Evolutionary conservation across 179 eudicot genomes (phyloP), one percentile per base, ranked within the genome.

Genomic region (Actinidia chinensis): DNA sequence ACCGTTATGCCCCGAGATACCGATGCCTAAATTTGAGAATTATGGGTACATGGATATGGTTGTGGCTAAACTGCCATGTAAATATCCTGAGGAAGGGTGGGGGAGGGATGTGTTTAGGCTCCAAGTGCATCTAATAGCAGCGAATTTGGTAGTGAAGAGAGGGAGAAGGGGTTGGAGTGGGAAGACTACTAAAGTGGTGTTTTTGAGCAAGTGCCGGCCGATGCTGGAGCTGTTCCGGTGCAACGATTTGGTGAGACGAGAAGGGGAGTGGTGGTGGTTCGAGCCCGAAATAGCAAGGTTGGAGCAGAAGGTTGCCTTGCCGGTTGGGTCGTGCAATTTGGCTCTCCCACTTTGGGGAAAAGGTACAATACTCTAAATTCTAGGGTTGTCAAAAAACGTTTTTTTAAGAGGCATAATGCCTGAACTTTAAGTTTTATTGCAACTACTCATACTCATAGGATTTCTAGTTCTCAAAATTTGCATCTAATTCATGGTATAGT

Each of bases 221-320:
- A 93, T 93, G 98, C 10, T 87, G 88, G 99, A 95, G 87, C 44
- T 95, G 55, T 92, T 95, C 48, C 82, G 90, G 77, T 95, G 98
- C 79, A 90, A 91, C 71, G 98, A 93, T 81, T 60, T 90, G 90
- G 88, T 86, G 67, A 82, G 69, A 56, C 83, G 84, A 52, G 98
- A 92, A 65, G 93, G 93, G 23, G 93, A 93, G 73, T 93, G 99
- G 99, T 95, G 98, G 99, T 84, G 78, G 70, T 95, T 76, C 83
- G 82, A 87, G 75, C 89, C 90, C 2, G 84, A 89, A 1, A 80
- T 82, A 80, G 79, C 23, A 28, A 86, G 83, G 75, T 82, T 95
- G 84, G 87, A 89, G 43, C 90, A 89, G 3, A 91, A 91, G 83
- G 85, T 93, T 51, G 54, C 87, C 0, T 82, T 95, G 90, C 99